Evolutionary conservation across 257 asterid species (phyloP).

Genomic region (Striga asiatica): DNA sequence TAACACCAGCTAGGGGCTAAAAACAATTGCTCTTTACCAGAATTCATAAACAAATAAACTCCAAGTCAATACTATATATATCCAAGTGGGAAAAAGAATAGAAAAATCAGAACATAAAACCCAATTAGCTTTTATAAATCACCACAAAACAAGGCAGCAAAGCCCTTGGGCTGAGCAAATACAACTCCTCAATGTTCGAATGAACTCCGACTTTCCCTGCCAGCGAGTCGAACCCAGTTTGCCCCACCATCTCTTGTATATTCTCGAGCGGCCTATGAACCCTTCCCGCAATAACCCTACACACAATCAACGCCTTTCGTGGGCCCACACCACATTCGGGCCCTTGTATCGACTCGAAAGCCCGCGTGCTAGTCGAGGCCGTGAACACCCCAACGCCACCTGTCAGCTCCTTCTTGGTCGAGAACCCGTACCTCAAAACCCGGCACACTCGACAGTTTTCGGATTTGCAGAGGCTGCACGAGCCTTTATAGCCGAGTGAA

Average conservation of each 20-base stretch:
- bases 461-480: conserved; percentile 48
- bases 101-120: neutral
- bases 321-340: neutral
- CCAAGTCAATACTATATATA: neutral
- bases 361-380: conserved; percentile 73
- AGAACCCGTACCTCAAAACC: conserved; percentile 58
- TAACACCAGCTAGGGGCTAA: no score
- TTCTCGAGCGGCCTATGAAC: conserved; percentile 81
- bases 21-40: neutral
- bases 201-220: conserved; percentile 74
- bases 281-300: conserved; percentile 94
- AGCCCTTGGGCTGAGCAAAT: conserved; percentile 72
- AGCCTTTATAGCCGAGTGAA: conserved; percentile 43
- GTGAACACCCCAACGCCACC: conserved; percentile 70
- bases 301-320: conserved; percentile 63
- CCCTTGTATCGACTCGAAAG: conserved; percentile 46
- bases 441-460: conserved; percentile 56
- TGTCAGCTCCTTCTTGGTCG: conserved; percentile 30
- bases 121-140: conserved; percentile 29
- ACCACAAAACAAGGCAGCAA: conserved; percentile 93
- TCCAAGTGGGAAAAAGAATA: conserved; percentile 1
- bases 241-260: conserved; percentile 52
- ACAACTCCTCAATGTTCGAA: conserved; percentile 76
- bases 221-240: conserved; percentile 79
- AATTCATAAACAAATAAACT: neutral